Conservation (phyloP, 352 stramenopile species). For the Pythium scleroteichum region DNA sequence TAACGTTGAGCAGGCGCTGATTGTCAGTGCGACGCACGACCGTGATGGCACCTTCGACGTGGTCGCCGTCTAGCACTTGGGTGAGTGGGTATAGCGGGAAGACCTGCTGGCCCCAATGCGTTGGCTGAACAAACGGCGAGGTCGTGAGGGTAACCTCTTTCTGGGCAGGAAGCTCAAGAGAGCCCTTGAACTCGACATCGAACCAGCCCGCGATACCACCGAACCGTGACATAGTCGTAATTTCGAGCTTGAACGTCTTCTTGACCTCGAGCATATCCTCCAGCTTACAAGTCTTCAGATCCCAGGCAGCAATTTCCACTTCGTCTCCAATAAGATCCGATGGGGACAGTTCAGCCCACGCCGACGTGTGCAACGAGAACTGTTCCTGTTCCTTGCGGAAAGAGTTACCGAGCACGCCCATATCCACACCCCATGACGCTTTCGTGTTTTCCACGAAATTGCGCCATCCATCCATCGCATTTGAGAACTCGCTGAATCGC, state of each 20-base stretch:
- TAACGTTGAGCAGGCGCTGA: slow-evolving; percentile 89
- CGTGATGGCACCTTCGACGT: slow-evolving; percentile 66
- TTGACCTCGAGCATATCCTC: slow-evolving; percentile 83
- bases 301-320: slow-evolving; percentile 75
- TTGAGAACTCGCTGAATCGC: slow-evolving; percentile 82
- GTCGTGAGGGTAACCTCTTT: slow-evolving; percentile 90
- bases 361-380: slow-evolving; percentile 85
- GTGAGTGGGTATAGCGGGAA: slow-evolving; percentile 82
- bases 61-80: slow-evolving; percentile 83
- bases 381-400: slow-evolving; percentile 90
- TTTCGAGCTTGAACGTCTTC: slow-evolving; percentile 67
- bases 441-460: slow-evolving; percentile 92
- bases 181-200: slow-evolving; percentile 98
- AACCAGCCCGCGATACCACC: slow-evolving; percentile 99
- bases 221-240: slow-evolving; percentile 89
- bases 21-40: slow-evolving; percentile 82
- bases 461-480: slow-evolving; percentile 84
- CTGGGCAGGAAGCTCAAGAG: slow-evolving; percentile 64
- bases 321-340: slow-evolving; percentile 85
- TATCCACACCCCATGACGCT: slow-evolving; percentile 96
- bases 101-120: slow-evolving; percentile 88
- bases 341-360: slow-evolving; percentile 76
- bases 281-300: slow-evolving; percentile 83
- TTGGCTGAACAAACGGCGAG: slow-evolving; percentile 88
- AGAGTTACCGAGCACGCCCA: slow-evolving; percentile 89